Conservation (phyloP, 164 flowering plant species). For the Litsea cubeba region DNA sequence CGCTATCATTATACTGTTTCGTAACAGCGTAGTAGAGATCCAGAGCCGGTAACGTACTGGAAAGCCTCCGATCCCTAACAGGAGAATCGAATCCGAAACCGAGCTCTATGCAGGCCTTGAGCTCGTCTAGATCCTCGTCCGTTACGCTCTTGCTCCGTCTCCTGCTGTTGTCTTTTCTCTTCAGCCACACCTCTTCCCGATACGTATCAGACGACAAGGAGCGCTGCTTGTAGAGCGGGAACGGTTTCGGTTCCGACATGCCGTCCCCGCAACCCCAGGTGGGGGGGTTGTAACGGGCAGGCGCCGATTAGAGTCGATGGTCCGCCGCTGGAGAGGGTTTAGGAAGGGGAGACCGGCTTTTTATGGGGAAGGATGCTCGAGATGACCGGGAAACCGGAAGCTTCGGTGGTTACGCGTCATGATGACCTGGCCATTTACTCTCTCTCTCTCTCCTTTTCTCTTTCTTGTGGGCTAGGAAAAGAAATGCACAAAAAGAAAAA, state of each 20-base stretch:
- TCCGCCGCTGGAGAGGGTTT: background rate
- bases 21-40: conserved; percentile 62
- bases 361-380: background rate
- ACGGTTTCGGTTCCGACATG: conserved; percentile 14
- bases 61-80: conserved; percentile 37
- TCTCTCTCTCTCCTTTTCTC: background rate
- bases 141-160: conserved; percentile 58
- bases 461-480: conserved; percentile 4
- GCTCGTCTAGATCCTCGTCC: conserved; percentile 79
- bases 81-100: conserved; percentile 71
- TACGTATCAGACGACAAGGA: conserved; percentile 64
- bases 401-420: conserved; percentile 33
- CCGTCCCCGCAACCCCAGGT: background rate
- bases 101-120: conserved; percentile 70
- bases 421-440: conserved; percentile 21
- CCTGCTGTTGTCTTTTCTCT: conserved; percentile 17
- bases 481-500: background rate
- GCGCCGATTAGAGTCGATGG: conserved; percentile 1
- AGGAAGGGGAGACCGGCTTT: background rate
- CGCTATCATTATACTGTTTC: conserved; percentile 39
- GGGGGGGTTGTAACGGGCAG: background rate
- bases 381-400: background rate
- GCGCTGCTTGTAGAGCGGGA: conserved; percentile 42
- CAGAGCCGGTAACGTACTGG: conserved; percentile 68
- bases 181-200: conserved; percentile 52